Evolutionary conservation across 2,329 filamentous ascomycete species (phyloP), one percentile per base, ranked within the genome.

Genomic region (Zelopaecilomyces penicillatus): DNA sequence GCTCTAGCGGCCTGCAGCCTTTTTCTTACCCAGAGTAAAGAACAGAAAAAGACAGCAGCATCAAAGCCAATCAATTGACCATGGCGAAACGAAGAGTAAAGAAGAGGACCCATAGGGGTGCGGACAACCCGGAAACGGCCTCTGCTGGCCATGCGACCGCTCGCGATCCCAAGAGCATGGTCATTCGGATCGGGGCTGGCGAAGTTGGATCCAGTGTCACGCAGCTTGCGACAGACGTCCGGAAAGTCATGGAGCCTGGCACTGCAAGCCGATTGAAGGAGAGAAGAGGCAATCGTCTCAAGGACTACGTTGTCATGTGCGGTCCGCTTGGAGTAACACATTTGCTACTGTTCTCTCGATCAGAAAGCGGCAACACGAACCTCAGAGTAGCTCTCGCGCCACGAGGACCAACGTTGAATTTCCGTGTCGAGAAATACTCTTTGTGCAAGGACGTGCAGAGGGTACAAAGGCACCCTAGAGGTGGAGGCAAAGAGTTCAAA

Each of bases 301-400:
- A 85, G 60, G 93, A 98, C 68, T 98, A 95, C 65, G 83, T 89
- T 31, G 85, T 87, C 50, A 98, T 98, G 93, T 86, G 87, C 47
- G 93, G 93, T 3, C 90, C 93, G 5, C 74, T 98, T 35, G 91
- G 93, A 37, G 89, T 98, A 43, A 87, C 87, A 10, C 93, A 98
- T 66, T 73, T 98, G 43, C 74, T 98, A 58, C 80, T 98, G 39
- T 96, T 98, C 67, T 96, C 90, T 12, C 81, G 89, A 54, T 95
- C 89, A 26, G 80, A 85, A 50, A 83, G 80, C 11, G 93, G 93
- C 50, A 97, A 97, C 66, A 94, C 88, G 27, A 97, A 96, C 60
- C 68, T 98, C 62, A 82, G 93, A 52, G 74, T 98, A 40, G 87
- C 88, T 12, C 77, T 94, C 45, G 87, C 90, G 6, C 93, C 93